A percentile compares a stretch with the other conserved stretches of the same genome.
These are phyloP conservation scores for Hippophae gyantsensis DNA, from an alignment of 306 rosid species.

Conservation along the genomic window DNA sequence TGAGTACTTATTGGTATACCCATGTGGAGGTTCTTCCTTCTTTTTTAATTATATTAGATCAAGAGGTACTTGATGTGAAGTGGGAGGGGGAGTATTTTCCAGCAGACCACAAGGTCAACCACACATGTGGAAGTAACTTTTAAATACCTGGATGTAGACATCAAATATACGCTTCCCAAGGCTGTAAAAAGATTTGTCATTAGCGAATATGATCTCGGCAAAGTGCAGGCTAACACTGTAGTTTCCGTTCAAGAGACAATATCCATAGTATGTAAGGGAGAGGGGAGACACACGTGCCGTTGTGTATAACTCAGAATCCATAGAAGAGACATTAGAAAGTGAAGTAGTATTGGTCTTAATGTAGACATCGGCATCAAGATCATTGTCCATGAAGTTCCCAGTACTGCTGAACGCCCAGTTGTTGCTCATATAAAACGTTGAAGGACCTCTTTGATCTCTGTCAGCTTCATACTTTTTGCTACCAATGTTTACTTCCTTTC, in stretches of 20 bases:
- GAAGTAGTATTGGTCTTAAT: conserved; percentile 49
- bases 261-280: conserved; percentile 85
- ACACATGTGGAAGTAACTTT: neutral
- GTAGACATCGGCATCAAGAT: conserved; percentile 58
- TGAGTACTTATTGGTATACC: conserved; percentile 21
- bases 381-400: conserved; percentile 84
- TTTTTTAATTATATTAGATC: too few relatives aligned
- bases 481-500: conserved; percentile 45
- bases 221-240: conserved; percentile 78
- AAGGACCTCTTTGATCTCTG: conserved; percentile 63
- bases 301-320: conserved; percentile 43
- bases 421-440: conserved; percentile 40
- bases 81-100: too few relatives aligned
- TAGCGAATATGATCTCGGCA: conserved; percentile 69
- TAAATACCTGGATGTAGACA: conserved; percentile 74
- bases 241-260: conserved; percentile 65
- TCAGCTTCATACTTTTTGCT: conserved; percentile 48
- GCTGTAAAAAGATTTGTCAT: conserved; percentile 47
- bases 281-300: conserved; percentile 78
- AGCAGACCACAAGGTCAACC: too few relatives aligned
- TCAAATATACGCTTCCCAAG: conserved; percentile 69
- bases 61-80: too few relatives aligned
- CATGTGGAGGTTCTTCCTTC: neutral
- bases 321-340: conserved; percentile 36
- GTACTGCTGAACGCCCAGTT: conserved; percentile 92